A percentile compares a stretch with the other conserved stretches of the same genome.
phyloP scores from a whole-genome alignment of 345 rosid species.

The Citrus inodora region DNA sequence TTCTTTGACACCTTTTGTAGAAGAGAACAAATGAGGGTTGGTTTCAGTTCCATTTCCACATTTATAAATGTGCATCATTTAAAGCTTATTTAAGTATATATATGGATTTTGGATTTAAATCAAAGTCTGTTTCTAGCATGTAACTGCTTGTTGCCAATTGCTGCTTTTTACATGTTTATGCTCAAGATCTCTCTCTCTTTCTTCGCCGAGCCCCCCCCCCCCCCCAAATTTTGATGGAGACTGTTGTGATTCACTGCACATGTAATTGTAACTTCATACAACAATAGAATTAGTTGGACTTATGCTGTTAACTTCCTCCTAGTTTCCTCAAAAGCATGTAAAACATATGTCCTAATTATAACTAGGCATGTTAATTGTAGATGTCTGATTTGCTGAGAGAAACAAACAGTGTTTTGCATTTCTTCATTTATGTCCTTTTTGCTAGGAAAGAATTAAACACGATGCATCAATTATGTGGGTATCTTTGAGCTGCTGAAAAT shows the following conservation, averaged over 20 bases:
- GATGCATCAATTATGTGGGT: neutral
- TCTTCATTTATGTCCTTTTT: neutral
- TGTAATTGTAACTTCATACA: neutral
- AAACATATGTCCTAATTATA: neutral
- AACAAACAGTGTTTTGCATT: neutral
- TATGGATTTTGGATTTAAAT: no score
- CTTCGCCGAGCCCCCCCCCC: rapidly evolving
- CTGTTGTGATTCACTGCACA: neutral
- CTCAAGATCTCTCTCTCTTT: no score
- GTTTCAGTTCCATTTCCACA: no score
- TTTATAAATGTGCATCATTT: neutral
- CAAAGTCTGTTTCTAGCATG: no score
- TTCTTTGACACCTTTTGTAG: no score
- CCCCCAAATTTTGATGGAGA: no score
- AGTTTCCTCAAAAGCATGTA: neutral
- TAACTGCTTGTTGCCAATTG: no score
- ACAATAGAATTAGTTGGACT: neutral
- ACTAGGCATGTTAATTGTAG: neutral
- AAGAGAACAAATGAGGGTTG: no score
- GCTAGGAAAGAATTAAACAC: neutral
- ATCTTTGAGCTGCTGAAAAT: neutral
- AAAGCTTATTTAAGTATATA: neutral
- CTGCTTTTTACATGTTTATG: no score
- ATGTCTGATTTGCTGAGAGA: neutral
- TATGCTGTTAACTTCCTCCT: neutral